Percentiles rank a stretch among this genome's conserved stretches.
Evolutionary conservation across 495 filamentous ascomycete genomes (phyloP).

Genomic region (Aeminium ludgeri): DNA sequence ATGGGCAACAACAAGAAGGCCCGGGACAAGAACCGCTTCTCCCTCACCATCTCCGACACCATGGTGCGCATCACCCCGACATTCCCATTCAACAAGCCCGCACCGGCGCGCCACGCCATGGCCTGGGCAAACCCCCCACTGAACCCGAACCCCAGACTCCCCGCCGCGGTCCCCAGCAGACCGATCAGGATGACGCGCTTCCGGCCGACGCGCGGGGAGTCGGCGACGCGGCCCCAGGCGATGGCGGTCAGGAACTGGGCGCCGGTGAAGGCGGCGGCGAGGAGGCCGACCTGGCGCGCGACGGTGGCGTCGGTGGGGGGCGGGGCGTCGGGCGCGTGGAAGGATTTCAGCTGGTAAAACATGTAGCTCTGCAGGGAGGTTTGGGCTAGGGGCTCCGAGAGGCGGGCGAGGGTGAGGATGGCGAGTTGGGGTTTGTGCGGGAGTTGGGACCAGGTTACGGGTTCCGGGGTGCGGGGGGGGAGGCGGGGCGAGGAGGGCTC

Average conservation of each 20-base stretch:
- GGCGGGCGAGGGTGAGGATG: conserved; percentile 53
- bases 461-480: neutral
- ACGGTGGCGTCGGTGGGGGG: conserved; percentile 31
- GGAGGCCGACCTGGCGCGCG: conserved; percentile 58
- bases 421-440: conserved; percentile 60
- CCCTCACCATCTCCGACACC: conserved; percentile 61
- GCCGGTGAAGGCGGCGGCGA: conserved; percentile 64
- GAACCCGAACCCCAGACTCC: conserved; percentile 68
- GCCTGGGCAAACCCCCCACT: conserved; percentile 54
- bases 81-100: conserved; percentile 60
- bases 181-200: conserved; percentile 67
- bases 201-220: conserved; percentile 51
- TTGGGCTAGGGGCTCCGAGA: conserved; percentile 66
- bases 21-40: conserved; percentile 49
- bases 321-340: conserved; percentile 16
- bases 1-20: conserved; percentile 71
- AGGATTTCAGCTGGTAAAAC: conserved; percentile 40
- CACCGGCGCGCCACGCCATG: conserved; percentile 53
- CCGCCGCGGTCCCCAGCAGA: conserved; percentile 51
- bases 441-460: conserved; percentile 31
- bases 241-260: conserved; percentile 79
- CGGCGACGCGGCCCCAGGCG: conserved; percentile 62
- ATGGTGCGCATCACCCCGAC: conserved; percentile 69
- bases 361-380: conserved; percentile 54
- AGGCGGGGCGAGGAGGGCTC: too few relatives aligned